phyloP scores from a whole-genome alignment of 2,329 filamentous ascomycete genomes.

The Paraphaeosphaeria sporulosa region DNA sequence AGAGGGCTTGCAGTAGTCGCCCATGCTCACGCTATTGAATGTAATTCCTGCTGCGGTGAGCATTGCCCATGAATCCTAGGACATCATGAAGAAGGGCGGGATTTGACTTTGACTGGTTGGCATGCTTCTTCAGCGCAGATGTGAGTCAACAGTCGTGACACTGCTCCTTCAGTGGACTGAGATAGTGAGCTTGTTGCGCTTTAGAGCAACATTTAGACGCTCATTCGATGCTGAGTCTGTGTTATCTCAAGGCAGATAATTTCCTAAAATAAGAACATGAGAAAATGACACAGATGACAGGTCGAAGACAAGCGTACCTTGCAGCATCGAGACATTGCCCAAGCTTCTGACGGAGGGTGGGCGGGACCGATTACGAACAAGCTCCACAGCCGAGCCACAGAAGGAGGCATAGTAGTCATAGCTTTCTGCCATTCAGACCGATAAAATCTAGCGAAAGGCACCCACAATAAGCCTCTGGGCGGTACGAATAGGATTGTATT shows the following conservation, averaged over 20 bases:
- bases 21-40: conserved; percentile 9
- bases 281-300: conserved; percentile 2
- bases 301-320: conserved; percentile 6
- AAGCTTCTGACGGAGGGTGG: background rate
- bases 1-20: conserved; percentile 10
- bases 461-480: background rate
- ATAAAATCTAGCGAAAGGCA: background rate
- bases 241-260: background rate
- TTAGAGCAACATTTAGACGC: background rate
- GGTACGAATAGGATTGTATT: background rate
- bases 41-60: conserved; percentile 10
- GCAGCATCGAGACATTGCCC: conserved; percentile 4
- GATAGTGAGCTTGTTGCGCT: background rate
- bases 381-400: conserved; percentile 6
- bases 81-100: background rate
- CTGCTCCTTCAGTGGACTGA: background rate
- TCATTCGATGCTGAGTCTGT: conserved; percentile 4
- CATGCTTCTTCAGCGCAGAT: background rate
- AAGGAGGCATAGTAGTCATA: conserved; percentile 3
- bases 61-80: background rate
- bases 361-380: conserved; percentile 9
- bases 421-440: background rate
- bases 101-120: background rate
- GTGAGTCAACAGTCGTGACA: background rate
- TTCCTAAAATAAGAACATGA: conserved; percentile 8